Evolutionary conservation across 768 basidiomycete genomes (phyloP), one percentile per base, ranked within the genome.

Genomic region (Russula lepida): DNA sequence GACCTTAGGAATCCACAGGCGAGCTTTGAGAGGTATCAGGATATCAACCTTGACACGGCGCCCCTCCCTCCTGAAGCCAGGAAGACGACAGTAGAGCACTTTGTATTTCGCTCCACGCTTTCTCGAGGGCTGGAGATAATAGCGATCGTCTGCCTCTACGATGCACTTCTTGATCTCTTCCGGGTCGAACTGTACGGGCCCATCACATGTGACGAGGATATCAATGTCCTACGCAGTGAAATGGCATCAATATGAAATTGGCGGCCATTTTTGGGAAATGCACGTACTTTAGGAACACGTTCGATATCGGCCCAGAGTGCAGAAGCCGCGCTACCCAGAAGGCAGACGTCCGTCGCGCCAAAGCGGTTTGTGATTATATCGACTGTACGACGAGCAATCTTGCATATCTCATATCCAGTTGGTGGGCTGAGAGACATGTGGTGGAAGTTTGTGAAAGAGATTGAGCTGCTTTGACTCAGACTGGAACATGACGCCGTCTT

Each of bases 41-140:
- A 62, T 58, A 17, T 62, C 61, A 6, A 58, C 50, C 15, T 58
- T 58, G 25, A 58, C 56, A 17, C 17, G 12, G 8, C 55, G 58
- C 13, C 46, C 9, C 28, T 23, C 17, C 25, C 9, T 47, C 52
- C 9, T 17, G 44, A 46, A 59, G 11, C 52, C 59, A 11, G 52
- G 59, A 12, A 54, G 52, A 39, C 46, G 59, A 17, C 59, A 59
- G 39, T 35, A 59, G 43, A 59, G 58, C 25, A 59, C 27, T 5
- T 35, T n/a, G 21, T 59, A 35, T 0, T 5, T 28, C 46, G 33
- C 51, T 6, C 35, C 25, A 9, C 32, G 58, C 23, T 3, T 23
- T 37, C 21, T 44, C 19, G 58, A 59, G 11, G 32, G 43, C 21
- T 7, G 17, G 33, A 53, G 30, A 17, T 21, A 48, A 28, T 54